Evolutionary conservation across 768 basidiomycete genomes (phyloP), one percentile per base, ranked within the genome.

Genomic region (Amyloporia xantha): DNA sequence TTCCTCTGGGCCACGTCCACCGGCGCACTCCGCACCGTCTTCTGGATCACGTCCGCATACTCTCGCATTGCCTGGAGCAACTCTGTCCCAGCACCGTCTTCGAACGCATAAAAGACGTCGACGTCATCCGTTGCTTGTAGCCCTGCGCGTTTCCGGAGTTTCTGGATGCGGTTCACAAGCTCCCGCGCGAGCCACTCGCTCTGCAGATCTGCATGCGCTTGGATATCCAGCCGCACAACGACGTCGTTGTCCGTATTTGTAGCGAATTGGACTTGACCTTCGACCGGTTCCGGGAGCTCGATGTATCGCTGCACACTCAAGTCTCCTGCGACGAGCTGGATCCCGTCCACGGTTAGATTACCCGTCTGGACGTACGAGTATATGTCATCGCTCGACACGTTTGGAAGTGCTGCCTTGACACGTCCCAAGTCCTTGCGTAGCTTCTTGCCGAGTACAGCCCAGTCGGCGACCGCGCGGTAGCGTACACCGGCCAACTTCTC

Each of bases 61-160:
- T 79, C 77, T 46, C 62, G 60, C 55, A 91, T 78, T 21, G 88
- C 87, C 23, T 69, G 69, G 30, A 78, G 66, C 47, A 93, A 61
- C 38, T 87, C 86, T 19, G 69, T 69, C 10, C 86, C 84, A 7
- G 72, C 58, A 21, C 81, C 87, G 12, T 78, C 77, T 59, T 85
- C 82, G 63, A 95, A 88, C 50, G 68, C 68, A 70, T 93, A 93
- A 68, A 84, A 94, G 35, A 96, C 78, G 46, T 89, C 77, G 24
- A 97, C 82, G 62, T 96, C 91, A 62, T 99, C 96, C 5, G 92
- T 93, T 17, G 95, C 86, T 67, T 93, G 91, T 54, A 98, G 73
- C 12, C 93, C 92, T 1, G 92, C 93, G 67, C 93, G 91, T 72
- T 99, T 99, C 58, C 96, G 77, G 52, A 97, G 72, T 64, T 90